Evolutionary conservation across 2,329 filamentous ascomycete species (phyloP).

Genomic region (Teratosphaeria gauchensis): DNA sequence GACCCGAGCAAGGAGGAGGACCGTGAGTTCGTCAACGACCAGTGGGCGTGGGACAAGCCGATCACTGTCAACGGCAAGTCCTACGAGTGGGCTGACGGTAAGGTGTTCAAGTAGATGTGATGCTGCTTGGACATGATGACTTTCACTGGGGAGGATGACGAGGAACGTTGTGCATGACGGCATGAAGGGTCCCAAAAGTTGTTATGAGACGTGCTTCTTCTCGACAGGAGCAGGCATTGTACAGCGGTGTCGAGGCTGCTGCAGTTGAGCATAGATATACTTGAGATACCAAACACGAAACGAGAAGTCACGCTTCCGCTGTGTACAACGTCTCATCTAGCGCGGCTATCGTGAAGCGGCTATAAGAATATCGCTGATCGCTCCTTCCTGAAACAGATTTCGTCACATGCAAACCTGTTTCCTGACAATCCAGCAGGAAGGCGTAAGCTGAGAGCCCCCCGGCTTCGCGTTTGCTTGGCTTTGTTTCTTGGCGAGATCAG

Average conservation of each 20-base stretch:
- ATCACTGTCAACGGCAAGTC: slow-evolving; percentile 74
- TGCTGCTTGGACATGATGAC: neutral
- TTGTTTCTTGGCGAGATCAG: too few relatives aligned
- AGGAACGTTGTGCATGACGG: neutral
- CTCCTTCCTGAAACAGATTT: neutral
- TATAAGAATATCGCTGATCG: too few relatives aligned
- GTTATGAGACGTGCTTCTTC: neutral
- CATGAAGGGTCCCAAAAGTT: neutral
- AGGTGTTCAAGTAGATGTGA: slow-evolving; percentile 89
- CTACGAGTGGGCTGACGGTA: slow-evolving; percentile 80
- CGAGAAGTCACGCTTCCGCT: neutral
- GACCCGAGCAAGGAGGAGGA: slow-evolving; percentile 80
- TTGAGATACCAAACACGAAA: neutral
- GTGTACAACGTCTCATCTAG: neutral
- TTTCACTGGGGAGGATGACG: neutral
- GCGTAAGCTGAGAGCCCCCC: neutral
- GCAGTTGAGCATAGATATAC: neutral
- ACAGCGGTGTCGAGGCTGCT: neutral
- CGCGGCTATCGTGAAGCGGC: too few relatives aligned
- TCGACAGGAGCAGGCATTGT: neutral
- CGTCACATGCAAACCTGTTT: neutral
- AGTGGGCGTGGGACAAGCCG: slow-evolving; percentile 89
- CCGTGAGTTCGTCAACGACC: slow-evolving; percentile 71
- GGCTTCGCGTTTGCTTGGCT: too few relatives aligned
- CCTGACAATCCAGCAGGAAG: neutral